Percentiles rank a stretch among this genome's conserved stretches.
Conservation (phyloP, 2,329 filamentous ascomycete genomes). For the Arthroderma sp. region DNA sequence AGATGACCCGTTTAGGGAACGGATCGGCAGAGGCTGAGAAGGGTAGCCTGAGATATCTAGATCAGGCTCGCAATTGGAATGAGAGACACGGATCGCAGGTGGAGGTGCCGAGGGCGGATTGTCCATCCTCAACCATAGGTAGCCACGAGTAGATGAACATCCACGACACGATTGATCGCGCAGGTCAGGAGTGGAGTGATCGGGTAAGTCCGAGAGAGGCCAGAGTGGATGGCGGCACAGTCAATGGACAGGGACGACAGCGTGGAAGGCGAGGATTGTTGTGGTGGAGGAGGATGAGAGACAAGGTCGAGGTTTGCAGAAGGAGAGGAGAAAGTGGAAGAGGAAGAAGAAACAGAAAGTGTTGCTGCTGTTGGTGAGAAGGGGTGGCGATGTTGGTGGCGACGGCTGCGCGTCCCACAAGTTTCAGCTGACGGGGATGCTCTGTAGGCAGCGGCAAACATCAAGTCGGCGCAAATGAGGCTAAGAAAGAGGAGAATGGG, state of each 20-base stretch:
- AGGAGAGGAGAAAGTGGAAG: slow-evolving; percentile 8
- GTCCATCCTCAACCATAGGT: slow-evolving; percentile 29
- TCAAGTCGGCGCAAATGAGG: slow-evolving; percentile 1
- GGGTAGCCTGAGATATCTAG: slow-evolving; percentile 4
- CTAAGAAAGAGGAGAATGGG: background rate
- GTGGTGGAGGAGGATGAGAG: slow-evolving; percentile 8
- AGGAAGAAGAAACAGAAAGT: slow-evolving; percentile 4
- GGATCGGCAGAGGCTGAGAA: slow-evolving; percentile 14
- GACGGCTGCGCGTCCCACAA: slow-evolving; percentile 5
- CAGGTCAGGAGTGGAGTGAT: background rate
- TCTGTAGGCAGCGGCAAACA: slow-evolving; percentile 6
- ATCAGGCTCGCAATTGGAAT: slow-evolving; percentile 16
- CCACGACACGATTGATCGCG: slow-evolving; percentile 3
- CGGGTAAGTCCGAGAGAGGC: background rate
- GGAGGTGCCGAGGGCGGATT: slow-evolving; percentile 26
- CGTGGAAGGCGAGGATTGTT: background rate
- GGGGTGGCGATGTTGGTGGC: slow-evolving; percentile 10
- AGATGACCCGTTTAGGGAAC: slow-evolving; percentile 7
- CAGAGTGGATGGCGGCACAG: background rate
- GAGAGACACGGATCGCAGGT: slow-evolving; percentile 32
- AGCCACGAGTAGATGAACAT: slow-evolving; percentile 11
- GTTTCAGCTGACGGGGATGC: slow-evolving; percentile 11
- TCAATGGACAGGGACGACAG: background rate
- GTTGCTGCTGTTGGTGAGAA: background rate
- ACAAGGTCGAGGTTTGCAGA: background rate